A percentile compares a stretch with the other conserved stretches of the same genome.
Evolutionary conservation across 805 yeast genomes (phyloP).

Genomic region (Lipomyces yamadae): DNA sequence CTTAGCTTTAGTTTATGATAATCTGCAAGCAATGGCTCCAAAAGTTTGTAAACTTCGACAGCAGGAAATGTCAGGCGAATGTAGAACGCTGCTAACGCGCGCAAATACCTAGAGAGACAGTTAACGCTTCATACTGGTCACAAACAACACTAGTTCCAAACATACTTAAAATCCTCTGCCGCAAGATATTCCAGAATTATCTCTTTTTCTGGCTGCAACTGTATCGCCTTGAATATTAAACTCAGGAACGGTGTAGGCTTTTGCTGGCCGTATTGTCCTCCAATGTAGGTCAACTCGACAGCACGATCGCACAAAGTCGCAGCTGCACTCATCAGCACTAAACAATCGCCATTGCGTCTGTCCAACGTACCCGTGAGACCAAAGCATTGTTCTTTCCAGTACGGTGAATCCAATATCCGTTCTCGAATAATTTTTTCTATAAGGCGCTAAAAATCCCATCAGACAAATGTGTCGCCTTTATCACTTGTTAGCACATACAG

Average conservation of each 20-base stretch:
- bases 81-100: conserved; percentile 72
- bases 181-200: conserved; percentile 58
- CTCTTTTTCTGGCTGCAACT: conserved; percentile 68
- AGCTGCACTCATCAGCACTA: conserved; percentile 40
- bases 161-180: conserved; percentile 72
- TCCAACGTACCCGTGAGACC: conserved; percentile 47
- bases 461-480: neutral
- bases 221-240: conserved; percentile 73
- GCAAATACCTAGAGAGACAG: conserved; percentile 50
- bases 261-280: conserved; percentile 61
- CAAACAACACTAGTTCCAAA: neutral
- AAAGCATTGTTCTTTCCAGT: conserved; percentile 63
- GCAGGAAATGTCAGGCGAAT: conserved; percentile 52
- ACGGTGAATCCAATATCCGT: conserved; percentile 58
- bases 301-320: conserved; percentile 58
- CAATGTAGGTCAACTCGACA: conserved; percentile 55
- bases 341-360: neutral
- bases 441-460: conserved; percentile 38
- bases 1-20: conserved; percentile 68
- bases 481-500: conserved; percentile 17
- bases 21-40: conserved; percentile 66
- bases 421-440: conserved; percentile 64
- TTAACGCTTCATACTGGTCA: neutral
- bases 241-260: conserved; percentile 77
- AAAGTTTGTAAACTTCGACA: conserved; percentile 52